phyloP scores from a whole-genome alignment of 768 basidiomycete genomes.

The Xerocomellus intermedius region DNA sequence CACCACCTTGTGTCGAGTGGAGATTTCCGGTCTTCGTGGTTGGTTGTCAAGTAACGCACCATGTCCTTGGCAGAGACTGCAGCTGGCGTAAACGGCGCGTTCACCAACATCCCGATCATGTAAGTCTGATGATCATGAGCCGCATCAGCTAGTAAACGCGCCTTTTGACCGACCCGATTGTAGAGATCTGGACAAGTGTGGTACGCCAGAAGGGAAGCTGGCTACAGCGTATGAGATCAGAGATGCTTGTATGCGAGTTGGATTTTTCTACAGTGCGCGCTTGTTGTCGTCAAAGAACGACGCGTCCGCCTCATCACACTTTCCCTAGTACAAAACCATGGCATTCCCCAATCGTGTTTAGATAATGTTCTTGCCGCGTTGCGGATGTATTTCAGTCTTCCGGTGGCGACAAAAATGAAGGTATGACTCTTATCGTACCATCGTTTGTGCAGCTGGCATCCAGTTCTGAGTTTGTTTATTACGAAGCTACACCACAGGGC shows the following conservation, averaged over 20 bases:
- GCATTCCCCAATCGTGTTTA: slow-evolving; percentile 56
- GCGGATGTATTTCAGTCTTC: slow-evolving; percentile 67
- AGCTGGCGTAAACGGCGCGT: slow-evolving; percentile 17
- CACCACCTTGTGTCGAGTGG: too few species aligned
- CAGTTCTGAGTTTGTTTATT: background rate
- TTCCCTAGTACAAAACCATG: slow-evolving; percentile 70
- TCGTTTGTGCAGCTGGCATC: background rate
- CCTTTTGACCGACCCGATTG: background rate
- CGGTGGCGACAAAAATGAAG: slow-evolving; percentile 63
- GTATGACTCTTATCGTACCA: slow-evolving; percentile 31
- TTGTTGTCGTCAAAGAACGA: background rate
- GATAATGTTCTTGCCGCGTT: slow-evolving; percentile 43
- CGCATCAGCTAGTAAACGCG: background rate
- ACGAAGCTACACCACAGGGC: slow-evolving; percentile 65
- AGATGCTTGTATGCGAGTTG: slow-evolving; percentile 76
- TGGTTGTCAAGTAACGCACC: background rate
- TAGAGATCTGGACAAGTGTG: slow-evolving; percentile 23
- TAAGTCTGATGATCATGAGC: slow-evolving; percentile 7
- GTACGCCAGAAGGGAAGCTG: slow-evolving; percentile 33
- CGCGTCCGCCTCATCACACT: background rate
- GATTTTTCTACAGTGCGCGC: slow-evolving; percentile 76
- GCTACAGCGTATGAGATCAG: slow-evolving; percentile 57
- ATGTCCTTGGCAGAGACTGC: slow-evolving; percentile 26
- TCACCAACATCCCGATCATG: slow-evolving; percentile 27
- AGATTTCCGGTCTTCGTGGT: background rate